Conservation (phyloP, 139 green algal genomes). For the Asterochloris erici region DNA sequence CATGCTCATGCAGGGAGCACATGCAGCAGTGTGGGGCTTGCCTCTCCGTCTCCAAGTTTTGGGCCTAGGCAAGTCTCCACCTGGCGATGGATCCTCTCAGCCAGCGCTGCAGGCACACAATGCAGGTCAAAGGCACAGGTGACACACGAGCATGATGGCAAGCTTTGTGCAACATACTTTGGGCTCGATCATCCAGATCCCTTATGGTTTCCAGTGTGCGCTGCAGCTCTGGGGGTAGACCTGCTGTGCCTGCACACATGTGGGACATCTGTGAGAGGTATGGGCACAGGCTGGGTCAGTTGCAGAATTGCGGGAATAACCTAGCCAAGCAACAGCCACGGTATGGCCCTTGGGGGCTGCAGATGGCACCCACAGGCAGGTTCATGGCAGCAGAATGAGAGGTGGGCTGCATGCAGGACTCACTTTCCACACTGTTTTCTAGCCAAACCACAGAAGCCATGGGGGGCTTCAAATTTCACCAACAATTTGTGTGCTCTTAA, state of each 20-base stretch:
- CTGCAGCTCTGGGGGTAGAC: constrained; percentile 63
- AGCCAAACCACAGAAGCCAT: constrained; percentile 50
- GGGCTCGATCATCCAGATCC: constrained; percentile 60
- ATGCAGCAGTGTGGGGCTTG: not conserved
- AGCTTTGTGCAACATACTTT: constrained; percentile 22
- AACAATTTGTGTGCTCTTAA: no score
- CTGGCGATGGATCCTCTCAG: not conserved
- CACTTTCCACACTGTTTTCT: constrained; percentile 71
- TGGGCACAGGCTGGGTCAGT: not conserved
- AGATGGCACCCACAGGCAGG: not conserved
- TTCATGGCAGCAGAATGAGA: not conserved
- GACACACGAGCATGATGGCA: not conserved
- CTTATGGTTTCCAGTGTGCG: constrained; percentile 72
- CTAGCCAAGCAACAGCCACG: not conserved
- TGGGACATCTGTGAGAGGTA: not conserved
- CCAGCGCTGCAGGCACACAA: not conserved
- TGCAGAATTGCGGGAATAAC: not conserved
- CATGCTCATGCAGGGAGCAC: not conserved
- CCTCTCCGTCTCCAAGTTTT: not conserved
- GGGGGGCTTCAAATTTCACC: no score
- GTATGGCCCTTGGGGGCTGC: not conserved
- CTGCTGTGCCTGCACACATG: constrained; percentile 25
- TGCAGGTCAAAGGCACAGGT: not conserved
- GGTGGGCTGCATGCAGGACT: constrained; percentile 8
- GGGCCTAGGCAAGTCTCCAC: not conserved